Base-by-base conservation (phyloP, 2,329 filamentous ascomycete genomes). In the Nannizziopsis arthrosporioides region DNA sequence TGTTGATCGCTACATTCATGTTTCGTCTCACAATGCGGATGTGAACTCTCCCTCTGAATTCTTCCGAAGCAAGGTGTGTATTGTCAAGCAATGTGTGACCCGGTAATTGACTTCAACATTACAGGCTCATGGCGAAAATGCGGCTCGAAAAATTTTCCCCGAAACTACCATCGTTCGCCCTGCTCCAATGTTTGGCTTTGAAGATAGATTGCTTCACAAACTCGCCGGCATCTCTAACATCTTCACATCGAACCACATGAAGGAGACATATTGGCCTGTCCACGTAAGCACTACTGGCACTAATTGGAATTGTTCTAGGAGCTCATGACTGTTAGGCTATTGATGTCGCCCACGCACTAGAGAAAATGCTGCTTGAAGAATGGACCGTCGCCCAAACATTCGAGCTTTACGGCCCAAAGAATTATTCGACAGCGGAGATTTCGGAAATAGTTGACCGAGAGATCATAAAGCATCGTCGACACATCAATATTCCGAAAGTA, bases 161-260 rank as follows among this genome's bases (percentile, higher is more conserved):
- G 92, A 98, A 71, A 94, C 92, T 14, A 98, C 92, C 40, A 88
- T 98, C 58, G 92, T 98, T 55, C 81, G 92, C 54, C 92, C 92
- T 39, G 85, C 90, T 10, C 92, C 89, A 46, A 78, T 94, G 67
- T 98, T 94, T 63, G 92, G 92, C 32, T 94, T 88, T 62, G 92
- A 98, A 69, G 92, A 98, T 69, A 83, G 83, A 60, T 78, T 98
- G 39, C 80, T 98, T 34, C 80, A 94, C 66, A 85, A 81, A 63
- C 80, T 96, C 45, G 92, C 90, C 37, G 77, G 80, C 56, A 75
- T 82, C 9, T 80, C 81, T 51, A 94, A 94, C 66, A 63, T 94
- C 50, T 77, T 96, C 61, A 95, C 88, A 18, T 78, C 87, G 50
- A 98, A 98, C 72, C 80, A 90, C 72, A 87, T 96, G 84, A 77